Base-by-base conservation (phyloP, 1,139 yeast genomes). In the Yamadazyma buinensis region DNA sequence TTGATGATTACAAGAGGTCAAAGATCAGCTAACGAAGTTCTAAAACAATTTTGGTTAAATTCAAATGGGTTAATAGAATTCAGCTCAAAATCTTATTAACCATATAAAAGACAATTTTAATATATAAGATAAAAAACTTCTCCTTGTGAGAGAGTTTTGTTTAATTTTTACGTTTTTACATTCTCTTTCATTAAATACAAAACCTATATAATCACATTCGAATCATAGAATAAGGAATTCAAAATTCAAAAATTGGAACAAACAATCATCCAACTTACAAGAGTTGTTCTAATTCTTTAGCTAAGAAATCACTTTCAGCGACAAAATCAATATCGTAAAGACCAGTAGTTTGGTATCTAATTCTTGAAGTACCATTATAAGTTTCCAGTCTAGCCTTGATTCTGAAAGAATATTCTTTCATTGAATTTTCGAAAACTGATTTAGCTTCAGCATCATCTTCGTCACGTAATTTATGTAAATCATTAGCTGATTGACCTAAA, bases 301-400 rank as follows among this genome's bases (percentile, higher is more conserved):
- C 69, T 51, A 88, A 69, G 33, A 60, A 70, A 33, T 76, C 82
- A 36, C 81, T 68, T 55, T 87, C 96, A 23, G 70, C 68, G 37
- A 61, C 65, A 52, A 59, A 84, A 51, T 84, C 80, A 36, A 87
- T 54, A 22, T 72, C 72, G 33, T 67, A 67, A 22, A 84, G 51
- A 20, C 72, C 70, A 30, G 75, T 64, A 4, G 77, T 83, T 40
- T 81, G 81, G 57, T 83, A 86, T 55, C 96, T 77, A 15, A 86
- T 80, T 54, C 95, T 76, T 28, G 75, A 72, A 34, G 74, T 77
- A 37, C 90, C 95, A 49, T 88, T 84, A 57, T 84, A 92, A 42
- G 76, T 76, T 51, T 92, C 97, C 53, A 79, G 84, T 55, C 81
- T 78, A 7, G 95, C 97, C 51, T 83, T 78, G 33, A 88, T 59